A percentile compares a stretch with the other conserved stretches of the same genome.
These are phyloP conservation scores for Penicillium sp. DNA, from an alignment of 2,329 filamentous ascomycete genomes.

Conservation along the genomic window DNA sequence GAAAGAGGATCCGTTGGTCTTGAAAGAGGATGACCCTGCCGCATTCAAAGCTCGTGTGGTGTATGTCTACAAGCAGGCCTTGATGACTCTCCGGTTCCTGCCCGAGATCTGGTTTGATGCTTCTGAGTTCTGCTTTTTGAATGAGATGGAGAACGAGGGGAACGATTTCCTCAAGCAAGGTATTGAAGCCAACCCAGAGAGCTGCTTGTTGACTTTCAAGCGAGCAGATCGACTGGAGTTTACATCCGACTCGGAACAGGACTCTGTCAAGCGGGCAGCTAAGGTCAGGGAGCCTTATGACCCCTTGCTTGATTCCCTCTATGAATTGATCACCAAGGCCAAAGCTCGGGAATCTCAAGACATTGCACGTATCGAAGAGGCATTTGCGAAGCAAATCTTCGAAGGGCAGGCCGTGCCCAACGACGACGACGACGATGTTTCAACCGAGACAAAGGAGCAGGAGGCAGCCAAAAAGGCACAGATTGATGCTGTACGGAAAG, in stretches of 20 bases:
- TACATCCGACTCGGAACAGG: conserved; percentile 73
- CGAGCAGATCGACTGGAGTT: conserved; percentile 84
- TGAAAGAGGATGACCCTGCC: conserved; percentile 76
- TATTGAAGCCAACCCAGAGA: conserved; percentile 88
- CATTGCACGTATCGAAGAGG: conserved; percentile 56
- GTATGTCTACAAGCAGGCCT: conserved; percentile 88
- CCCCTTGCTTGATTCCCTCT: conserved; percentile 80
- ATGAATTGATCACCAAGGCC: conserved; percentile 74
- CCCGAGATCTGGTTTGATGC: conserved; percentile 96
- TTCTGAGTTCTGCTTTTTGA: conserved; percentile 86
- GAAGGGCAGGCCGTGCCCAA: conserved; percentile 40
- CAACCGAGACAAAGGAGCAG: conserved; percentile 48
- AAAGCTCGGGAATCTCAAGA: conserved; percentile 66
- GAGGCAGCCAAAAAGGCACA: conserved; percentile 56
- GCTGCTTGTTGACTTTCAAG: conserved; percentile 84
- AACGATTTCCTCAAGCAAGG: conserved; percentile 79
- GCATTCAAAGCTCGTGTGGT: conserved; percentile 76
- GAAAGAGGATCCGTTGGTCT: conserved; percentile 83
- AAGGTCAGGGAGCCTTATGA: conserved; percentile 83
- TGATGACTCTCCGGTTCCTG: conserved; percentile 93
- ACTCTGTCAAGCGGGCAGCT: conserved; percentile 62
- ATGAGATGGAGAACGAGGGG: conserved; percentile 69
- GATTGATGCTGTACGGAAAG: conserved; percentile 61
- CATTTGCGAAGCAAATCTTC: conserved; percentile 47
- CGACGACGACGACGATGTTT: conserved; percentile 58